Conservation (phyloP, 768 basidiomycete species). For the Panellus pusillus region DNA sequence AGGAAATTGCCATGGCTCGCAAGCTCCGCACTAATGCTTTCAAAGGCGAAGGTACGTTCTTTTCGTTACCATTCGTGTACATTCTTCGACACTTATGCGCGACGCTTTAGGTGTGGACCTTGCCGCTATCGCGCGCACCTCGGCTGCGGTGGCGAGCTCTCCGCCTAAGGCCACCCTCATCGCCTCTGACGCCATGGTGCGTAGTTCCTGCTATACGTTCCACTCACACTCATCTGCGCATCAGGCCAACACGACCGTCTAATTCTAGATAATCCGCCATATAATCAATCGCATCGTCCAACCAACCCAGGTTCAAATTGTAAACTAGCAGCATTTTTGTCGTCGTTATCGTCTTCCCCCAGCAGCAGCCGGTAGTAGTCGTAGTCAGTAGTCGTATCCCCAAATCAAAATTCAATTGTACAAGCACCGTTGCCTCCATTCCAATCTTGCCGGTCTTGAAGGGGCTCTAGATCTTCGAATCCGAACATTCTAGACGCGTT, state of each 20-base stretch:
- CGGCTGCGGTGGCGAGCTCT: conserved; percentile 64
- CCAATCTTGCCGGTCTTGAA: too few species aligned
- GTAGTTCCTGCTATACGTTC: not conserved
- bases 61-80: not conserved
- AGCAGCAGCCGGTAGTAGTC: too few species aligned
- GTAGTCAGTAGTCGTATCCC: too few species aligned
- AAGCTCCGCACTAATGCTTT: conserved; percentile 74
- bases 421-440: too few species aligned
- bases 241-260: not conserved
- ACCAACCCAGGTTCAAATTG: too few species aligned
- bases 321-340: too few species aligned
- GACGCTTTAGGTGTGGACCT: conserved; percentile 53
- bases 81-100: not conserved
- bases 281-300: too few species aligned
- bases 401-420: too few species aligned
- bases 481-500: not conserved
- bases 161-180: conserved; percentile 30
- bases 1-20: conserved; percentile 40
- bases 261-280: too few species aligned
- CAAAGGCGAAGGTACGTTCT: conserved; percentile 53
- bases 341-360: too few species aligned
- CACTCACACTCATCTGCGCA: not conserved
- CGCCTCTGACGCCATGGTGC: conserved; percentile 1
- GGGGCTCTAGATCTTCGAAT: too few species aligned
- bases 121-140: conserved; percentile 80